Evolutionary conservation across 805 yeast genomes (phyloP).

Genomic region (Ogataea corticis): DNA sequence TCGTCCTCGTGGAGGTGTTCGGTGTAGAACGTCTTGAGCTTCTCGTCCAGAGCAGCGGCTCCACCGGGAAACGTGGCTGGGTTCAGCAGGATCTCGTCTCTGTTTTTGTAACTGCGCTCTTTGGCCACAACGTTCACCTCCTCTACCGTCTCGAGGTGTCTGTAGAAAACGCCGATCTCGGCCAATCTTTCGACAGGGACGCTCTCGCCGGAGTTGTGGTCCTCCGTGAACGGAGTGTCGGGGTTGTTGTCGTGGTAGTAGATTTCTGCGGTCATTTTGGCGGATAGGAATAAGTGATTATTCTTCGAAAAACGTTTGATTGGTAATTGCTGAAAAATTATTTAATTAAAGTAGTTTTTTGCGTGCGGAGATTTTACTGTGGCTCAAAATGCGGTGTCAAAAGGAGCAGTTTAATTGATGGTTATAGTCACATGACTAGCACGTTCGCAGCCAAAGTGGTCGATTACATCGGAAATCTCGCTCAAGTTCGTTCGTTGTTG

Average conservation of each 20-base stretch:
- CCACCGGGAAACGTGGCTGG: slow-evolving; percentile 62
- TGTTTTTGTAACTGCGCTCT: slow-evolving; percentile 73
- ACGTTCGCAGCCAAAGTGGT: too few relatives aligned
- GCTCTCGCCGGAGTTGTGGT: slow-evolving; percentile 67
- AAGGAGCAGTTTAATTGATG: too few relatives aligned
- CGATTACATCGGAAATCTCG: too few relatives aligned
- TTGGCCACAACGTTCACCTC: slow-evolving; percentile 67
- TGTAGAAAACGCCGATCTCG: slow-evolving; percentile 69
- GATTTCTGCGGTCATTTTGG: slow-evolving; percentile 19
- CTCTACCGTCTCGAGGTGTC: slow-evolving; percentile 47
- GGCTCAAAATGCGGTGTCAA: too few relatives aligned
- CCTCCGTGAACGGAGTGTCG: slow-evolving; percentile 59
- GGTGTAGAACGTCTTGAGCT: slow-evolving; percentile 67
- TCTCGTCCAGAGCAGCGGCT: slow-evolving; percentile 57
- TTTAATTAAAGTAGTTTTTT: too few relatives aligned
- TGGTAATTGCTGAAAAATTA: too few relatives aligned
- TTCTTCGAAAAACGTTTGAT: too few relatives aligned
- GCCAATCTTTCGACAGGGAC: slow-evolving; percentile 53
- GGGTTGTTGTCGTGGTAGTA: slow-evolving; percentile 68
- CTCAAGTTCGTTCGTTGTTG: neutral
- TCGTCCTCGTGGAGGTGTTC: slow-evolving; percentile 97
- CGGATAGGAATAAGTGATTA: too few relatives aligned
- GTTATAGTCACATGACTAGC: too few relatives aligned
- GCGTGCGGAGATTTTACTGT: too few relatives aligned
- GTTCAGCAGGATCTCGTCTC: slow-evolving; percentile 69